These are phyloP conservation scores for Exophiala oligosperma DNA, from an alignment of 2,329 filamentous ascomycete species.

Conservation along the genomic window DNA sequence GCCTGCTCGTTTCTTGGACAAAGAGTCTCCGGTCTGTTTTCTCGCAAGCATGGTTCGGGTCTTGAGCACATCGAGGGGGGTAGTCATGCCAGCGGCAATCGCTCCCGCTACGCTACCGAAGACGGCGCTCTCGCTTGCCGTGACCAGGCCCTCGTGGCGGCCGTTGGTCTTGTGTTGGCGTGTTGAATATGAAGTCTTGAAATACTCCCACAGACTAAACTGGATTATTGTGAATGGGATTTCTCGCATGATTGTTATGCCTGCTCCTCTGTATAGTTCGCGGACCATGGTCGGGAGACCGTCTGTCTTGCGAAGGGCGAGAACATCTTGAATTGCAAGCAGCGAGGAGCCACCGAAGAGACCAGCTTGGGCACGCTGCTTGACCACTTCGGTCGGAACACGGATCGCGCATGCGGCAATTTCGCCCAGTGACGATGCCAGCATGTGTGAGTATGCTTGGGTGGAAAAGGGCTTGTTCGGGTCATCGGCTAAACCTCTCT, in stretches of 20 bases:
- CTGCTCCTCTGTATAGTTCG: constrained; percentile 89
- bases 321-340: constrained; percentile 68
- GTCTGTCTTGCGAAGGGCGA: constrained; percentile 46
- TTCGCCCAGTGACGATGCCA: constrained; percentile 82
- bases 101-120: constrained; percentile 84
- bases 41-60: constrained; percentile 90
- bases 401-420: constrained; percentile 87
- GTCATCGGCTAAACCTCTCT: constrained; percentile 50
- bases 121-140: constrained; percentile 75
- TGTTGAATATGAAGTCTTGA: constrained; percentile 63
- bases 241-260: constrained; percentile 90
- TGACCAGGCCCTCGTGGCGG: constrained; percentile 52
- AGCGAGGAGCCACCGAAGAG: constrained; percentile 72
- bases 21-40: constrained; percentile 55
- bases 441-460: constrained; percentile 66
- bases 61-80: constrained; percentile 93
- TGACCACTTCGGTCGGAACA: constrained; percentile 94
- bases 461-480: constrained; percentile 33
- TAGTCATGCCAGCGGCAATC: constrained; percentile 83
- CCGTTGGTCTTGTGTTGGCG: constrained; percentile 54
- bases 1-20: constrained; percentile 30
- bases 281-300: constrained; percentile 58
- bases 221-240: constrained; percentile 97
- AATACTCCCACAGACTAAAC: constrained; percentile 92
- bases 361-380: constrained; percentile 90